Evolutionary conservation across 768 basidiomycete species (phyloP).

Genomic region (Suillus subaureus): DNA sequence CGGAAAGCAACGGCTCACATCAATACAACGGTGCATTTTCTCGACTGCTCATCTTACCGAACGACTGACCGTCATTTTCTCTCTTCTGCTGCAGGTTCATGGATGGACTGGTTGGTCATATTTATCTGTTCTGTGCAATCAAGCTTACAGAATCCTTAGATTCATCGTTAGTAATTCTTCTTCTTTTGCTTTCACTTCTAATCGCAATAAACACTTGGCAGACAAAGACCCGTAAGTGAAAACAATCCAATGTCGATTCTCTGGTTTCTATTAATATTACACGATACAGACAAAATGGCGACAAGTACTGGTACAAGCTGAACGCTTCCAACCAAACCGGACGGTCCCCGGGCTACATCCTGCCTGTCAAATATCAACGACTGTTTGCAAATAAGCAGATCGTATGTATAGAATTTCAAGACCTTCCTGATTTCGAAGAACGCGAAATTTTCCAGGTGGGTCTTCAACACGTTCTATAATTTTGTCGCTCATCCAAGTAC

Average conservation of each 20-base stretch:
- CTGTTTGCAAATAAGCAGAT: conserved; percentile 75
- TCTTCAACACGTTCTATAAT: background rate
- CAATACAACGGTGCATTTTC: conserved; percentile 59
- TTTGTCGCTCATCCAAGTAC: background rate
- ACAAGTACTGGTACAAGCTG: conserved; percentile 56
- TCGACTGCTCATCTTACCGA: background rate
- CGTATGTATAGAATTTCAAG: conserved; percentile 78
- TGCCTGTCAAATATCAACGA: conserved; percentile 58
- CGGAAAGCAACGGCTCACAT: conserved; percentile 81
- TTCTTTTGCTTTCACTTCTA: background rate
- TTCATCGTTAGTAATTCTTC: conserved; percentile 48
- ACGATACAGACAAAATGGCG: conserved; percentile 22
- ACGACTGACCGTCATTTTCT: conserved; percentile 5
- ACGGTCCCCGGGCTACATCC: conserved; percentile 32
- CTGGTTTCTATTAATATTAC: background rate
- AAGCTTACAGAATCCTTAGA: conserved; percentile 37
- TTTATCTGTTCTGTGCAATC: conserved; percentile 6
- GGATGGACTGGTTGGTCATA: conserved; percentile 60
- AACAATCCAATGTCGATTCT: background rate
- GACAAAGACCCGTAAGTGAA: conserved; percentile 49
- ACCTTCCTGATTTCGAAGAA: conserved; percentile 57
- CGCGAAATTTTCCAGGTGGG: conserved; percentile 74
- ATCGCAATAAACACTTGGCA: conserved; percentile 16
- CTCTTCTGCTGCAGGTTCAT: conserved; percentile 51
- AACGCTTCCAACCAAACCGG: conserved; percentile 8